Evolutionary conservation across 2,329 filamentous ascomycete species (phyloP).

Genomic region (Hypoxylon sp.): DNA sequence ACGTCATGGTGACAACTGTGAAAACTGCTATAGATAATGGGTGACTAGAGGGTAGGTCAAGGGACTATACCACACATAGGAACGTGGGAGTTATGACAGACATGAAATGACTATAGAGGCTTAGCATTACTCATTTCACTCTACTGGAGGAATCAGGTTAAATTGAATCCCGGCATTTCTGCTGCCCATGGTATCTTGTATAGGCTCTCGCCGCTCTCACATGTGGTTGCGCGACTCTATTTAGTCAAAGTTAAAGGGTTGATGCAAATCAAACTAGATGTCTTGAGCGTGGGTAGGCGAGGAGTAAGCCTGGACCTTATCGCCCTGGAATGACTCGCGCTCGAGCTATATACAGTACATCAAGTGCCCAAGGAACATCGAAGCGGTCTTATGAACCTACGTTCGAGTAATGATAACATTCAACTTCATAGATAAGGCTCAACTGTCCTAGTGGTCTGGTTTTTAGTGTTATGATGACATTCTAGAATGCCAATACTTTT

Average conservation of each 20-base stretch:
- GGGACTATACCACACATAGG: background rate
- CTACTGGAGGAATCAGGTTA: slow-evolving; percentile 10
- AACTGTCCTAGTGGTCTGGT: background rate
- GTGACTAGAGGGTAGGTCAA: background rate
- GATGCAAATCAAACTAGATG: too few relatives aligned
- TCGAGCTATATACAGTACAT: background rate
- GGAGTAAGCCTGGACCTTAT: too few relatives aligned
- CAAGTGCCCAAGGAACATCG: background rate
- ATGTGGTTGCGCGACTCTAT: background rate
- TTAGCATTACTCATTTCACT: slow-evolving; percentile 9
- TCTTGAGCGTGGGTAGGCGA: too few relatives aligned
- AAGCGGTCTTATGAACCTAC: background rate
- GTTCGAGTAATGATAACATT: background rate
- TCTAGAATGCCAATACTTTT: too few relatives aligned
- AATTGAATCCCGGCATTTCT: background rate
- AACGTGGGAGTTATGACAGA: slow-evolving; percentile 21
- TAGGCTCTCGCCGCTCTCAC: background rate
- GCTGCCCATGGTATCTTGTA: slow-evolving; percentile 8
- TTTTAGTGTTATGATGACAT: background rate
- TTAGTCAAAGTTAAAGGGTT: background rate
- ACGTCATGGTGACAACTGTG: background rate
- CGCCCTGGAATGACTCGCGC: background rate
- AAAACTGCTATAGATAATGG: background rate
- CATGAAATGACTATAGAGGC: slow-evolving; percentile 14
- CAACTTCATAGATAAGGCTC: background rate